Conservation (phyloP, 305 asterid genomes). For the Rubia peregrina region DNA sequence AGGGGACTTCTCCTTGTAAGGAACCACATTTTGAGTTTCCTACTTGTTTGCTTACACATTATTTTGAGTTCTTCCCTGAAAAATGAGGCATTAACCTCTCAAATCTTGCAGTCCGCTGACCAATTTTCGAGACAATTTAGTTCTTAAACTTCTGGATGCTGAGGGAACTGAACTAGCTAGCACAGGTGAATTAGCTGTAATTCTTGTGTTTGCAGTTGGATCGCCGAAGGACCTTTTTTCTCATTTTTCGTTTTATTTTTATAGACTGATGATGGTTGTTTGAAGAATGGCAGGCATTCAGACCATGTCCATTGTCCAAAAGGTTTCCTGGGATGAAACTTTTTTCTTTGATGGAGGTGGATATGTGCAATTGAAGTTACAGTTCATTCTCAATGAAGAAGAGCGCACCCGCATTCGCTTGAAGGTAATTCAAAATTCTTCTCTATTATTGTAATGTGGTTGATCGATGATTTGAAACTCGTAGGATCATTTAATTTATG, state of each 20-base stretch:
- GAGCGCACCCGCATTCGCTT: conserved; percentile 60
- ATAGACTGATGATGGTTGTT: conserved; percentile 13
- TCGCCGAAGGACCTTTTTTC: background rate
- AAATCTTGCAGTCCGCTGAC: conserved; percentile 58
- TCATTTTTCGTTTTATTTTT: background rate
- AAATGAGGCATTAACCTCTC: conserved; percentile 17
- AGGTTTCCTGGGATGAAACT: conserved; percentile 74
- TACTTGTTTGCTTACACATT: conserved; percentile 3
- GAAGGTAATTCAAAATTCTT: conserved; percentile 37
- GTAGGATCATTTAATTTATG: background rate
- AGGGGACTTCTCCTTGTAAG: conserved; percentile 81
- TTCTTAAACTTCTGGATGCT: conserved; percentile 63
- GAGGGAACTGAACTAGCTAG: conserved; percentile 63
- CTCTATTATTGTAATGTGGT: background rate
- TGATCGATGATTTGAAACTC: no score
- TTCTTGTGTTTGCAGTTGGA: conserved; percentile 5
- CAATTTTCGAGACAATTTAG: conserved; percentile 56
- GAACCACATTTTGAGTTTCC: conserved; percentile 16
- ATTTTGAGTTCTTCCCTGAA: background rate
- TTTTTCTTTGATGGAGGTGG: conserved; percentile 62
- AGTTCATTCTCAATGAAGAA: conserved; percentile 60
- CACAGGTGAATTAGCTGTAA: conserved; percentile 36
- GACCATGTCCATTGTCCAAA: conserved; percentile 67
- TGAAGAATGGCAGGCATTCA: conserved; percentile 43
- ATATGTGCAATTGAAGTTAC: conserved; percentile 69